phyloP scores from a whole-genome alignment of 2,329 filamentous ascomycete species.

The Truncatella angustata region DNA sequence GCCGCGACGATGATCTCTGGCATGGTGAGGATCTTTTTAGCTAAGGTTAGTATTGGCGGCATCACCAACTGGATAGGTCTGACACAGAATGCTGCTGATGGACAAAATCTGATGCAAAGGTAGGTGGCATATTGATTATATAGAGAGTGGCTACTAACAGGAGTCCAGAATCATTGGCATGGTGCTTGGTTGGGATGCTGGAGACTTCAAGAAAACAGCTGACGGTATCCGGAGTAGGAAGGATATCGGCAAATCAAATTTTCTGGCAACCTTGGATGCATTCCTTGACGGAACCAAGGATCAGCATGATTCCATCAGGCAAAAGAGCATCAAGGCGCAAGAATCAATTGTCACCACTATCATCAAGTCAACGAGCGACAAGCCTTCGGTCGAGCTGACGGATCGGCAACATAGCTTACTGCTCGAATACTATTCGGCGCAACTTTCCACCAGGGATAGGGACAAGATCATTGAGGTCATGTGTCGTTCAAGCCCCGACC shows the following conservation, averaged over 20 bases:
- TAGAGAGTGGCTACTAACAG: slow-evolving; percentile 17
- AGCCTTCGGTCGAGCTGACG: slow-evolving; percentile 45
- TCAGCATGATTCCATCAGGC: slow-evolving; percentile 58
- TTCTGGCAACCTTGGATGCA: slow-evolving; percentile 58
- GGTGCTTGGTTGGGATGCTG: slow-evolving; percentile 70
- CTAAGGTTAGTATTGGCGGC: slow-evolving; percentile 73
- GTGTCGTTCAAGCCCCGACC: slow-evolving; percentile 68
- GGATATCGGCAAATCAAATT: slow-evolving; percentile 56
- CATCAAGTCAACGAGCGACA: slow-evolving; percentile 51
- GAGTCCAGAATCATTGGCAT: slow-evolving; percentile 65
- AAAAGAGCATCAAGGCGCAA: slow-evolving; percentile 46
- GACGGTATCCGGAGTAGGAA: slow-evolving; percentile 64
- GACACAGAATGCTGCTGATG: slow-evolving; percentile 69
- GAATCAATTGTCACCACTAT: slow-evolving; percentile 67
- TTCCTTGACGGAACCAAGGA: slow-evolving; percentile 52
- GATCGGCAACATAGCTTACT: slow-evolving; percentile 62
- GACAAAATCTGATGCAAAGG: slow-evolving; percentile 76
- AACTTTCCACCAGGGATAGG: slow-evolving; percentile 72
- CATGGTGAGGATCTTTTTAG: slow-evolving; percentile 69
- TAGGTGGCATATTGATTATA: slow-evolving; percentile 14
- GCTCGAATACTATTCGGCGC: slow-evolving; percentile 67
- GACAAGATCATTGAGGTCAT: slow-evolving; percentile 65
- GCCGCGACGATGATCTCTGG: slow-evolving; percentile 79
- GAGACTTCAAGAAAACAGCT: slow-evolving; percentile 64
- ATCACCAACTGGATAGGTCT: slow-evolving; percentile 79